A percentile compares a stretch with the other conserved stretches of the same genome.
Conservation (phyloP, 2,329 filamentous ascomycete genomes). For the Metarhizium robertsii region DNA sequence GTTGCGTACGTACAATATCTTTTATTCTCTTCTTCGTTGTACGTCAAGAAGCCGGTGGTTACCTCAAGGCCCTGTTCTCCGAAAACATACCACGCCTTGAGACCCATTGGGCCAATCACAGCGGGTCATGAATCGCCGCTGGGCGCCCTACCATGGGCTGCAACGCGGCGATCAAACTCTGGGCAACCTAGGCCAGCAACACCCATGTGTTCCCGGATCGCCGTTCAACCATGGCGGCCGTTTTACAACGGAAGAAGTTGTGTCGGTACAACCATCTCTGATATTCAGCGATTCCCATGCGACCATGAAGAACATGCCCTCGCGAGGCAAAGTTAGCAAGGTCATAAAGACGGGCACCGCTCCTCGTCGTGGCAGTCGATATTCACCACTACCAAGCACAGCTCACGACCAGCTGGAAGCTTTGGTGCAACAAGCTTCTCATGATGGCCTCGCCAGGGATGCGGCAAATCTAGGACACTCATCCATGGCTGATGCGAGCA, state of each 20-base stretch:
- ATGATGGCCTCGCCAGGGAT: conserved; percentile 1
- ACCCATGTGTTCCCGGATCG: conserved; percentile 12
- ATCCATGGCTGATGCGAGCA: not conserved
- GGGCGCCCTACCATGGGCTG: conserved; percentile 1
- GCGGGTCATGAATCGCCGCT: not conserved
- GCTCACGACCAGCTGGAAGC: conserved; percentile 24
- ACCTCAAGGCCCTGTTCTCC: not conserved
- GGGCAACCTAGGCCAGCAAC: conserved; percentile 9
- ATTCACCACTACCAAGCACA: conserved; percentile 14
- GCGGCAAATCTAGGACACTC: conserved; percentile 1
- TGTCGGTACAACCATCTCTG: conserved; percentile 1
- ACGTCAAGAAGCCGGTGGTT: not conserved
- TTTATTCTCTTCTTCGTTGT: not conserved
- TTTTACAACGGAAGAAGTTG: not conserved
- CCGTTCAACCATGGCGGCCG: not conserved
- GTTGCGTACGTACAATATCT: not conserved
- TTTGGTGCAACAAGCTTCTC: conserved; percentile 8
- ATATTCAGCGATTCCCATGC: not conserved
- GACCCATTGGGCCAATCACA: conserved; percentile 1
- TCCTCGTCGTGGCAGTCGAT: conserved; percentile 12
- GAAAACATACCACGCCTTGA: not conserved
- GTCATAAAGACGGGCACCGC: conserved; percentile 30
- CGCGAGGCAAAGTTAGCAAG: conserved; percentile 31
- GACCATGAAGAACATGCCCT: conserved; percentile 11
- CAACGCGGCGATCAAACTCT: not conserved